Base-by-base conservation (phyloP, 768 basidiomycete species). In the Tricholoma saponaceum region DNA sequence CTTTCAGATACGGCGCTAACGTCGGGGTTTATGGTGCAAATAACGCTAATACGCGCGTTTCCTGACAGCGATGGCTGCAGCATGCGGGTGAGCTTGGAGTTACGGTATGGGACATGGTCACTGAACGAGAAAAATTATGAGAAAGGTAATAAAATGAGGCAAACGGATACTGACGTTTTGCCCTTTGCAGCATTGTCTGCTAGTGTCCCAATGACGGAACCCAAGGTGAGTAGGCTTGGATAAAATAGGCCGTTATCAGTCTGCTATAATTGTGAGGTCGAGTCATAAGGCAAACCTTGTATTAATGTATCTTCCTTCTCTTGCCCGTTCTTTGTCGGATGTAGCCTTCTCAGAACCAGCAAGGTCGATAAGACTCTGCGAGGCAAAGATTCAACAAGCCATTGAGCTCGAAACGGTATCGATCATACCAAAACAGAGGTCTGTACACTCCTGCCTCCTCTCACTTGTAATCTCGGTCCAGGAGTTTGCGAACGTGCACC, bases 341-440 rank as follows among this genome's bases (percentile, higher is more conserved):
- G 95, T 98, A 0, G 95, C 96, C 68, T 89, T 93, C 69, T 99
- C 97, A 0, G 94, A 96, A 3, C 97, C 97, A 51, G 97, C 97
- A 10, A 99, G 78, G 79, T 99, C 95, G 58, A 97, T 97, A 50
- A 97, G 76, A 69, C 89, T 94, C 90, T 94, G 62, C 3, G 20
- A 18, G 12, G 18, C 2, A 43, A 28, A 33, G 44, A 33, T 23
- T 49, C 30, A 52, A n/a, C 22, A 35, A 39, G 60, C 53, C 2
- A 70, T 18, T 14, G 22, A 30, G 13, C 35, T 26, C 18, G 18
- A 18, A 18, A 30, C 4, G 16, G 10, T 14, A 43, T 13, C 13
- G 20, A 18, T 10, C 80, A 56, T 54, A 87, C 91, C 78, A 89
- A 70, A 35, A 88, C 90, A 5, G 83, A 90, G 43, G 84, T 89